Evolutionary conservation across 176 grass and related monocot genomes (phyloP).

Genomic region (Aegilops longissima): DNA sequence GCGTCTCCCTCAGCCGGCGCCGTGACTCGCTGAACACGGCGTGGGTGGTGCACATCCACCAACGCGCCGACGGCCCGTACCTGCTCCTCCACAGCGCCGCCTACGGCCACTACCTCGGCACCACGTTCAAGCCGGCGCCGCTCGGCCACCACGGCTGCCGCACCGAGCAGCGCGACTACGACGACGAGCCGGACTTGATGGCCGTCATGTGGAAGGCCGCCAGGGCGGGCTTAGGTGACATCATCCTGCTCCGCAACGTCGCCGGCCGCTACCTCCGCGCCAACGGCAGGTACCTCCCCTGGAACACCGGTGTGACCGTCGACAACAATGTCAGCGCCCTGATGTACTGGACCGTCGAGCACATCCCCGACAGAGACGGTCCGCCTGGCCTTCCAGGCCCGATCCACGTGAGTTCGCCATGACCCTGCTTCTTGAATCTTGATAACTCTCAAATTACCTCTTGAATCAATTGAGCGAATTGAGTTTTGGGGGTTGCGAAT

Average conservation of each 20-base stretch:
- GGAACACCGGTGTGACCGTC: background rate
- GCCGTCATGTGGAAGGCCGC: background rate
- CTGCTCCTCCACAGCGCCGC: slow-evolving; percentile 13
- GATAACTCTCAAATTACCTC: background rate
- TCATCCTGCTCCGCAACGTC: background rate
- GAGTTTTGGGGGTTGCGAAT: no score
- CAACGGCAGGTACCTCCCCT: background rate
- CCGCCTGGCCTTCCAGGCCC: background rate
- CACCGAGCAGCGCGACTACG: background rate
- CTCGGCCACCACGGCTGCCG: background rate
- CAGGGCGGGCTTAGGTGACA: background rate
- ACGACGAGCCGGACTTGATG: background rate
- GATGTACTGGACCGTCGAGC: slow-evolving; percentile 15
- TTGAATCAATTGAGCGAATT: background rate
- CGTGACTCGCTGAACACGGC: background rate
- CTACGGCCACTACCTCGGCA: background rate
- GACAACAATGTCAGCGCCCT: background rate
- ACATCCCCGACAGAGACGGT: background rate
- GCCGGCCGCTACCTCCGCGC: background rate
- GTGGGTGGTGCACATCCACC: background rate
- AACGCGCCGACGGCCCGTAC: background rate
- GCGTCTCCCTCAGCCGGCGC: background rate
- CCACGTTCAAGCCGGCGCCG: background rate
- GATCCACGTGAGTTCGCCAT: background rate
- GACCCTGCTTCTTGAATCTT: background rate